Evolutionary conservation across 139 green algal genomes (phyloP), one percentile per base, ranked within the genome.

Genomic region (Monoraphidium neglectum): DNA sequence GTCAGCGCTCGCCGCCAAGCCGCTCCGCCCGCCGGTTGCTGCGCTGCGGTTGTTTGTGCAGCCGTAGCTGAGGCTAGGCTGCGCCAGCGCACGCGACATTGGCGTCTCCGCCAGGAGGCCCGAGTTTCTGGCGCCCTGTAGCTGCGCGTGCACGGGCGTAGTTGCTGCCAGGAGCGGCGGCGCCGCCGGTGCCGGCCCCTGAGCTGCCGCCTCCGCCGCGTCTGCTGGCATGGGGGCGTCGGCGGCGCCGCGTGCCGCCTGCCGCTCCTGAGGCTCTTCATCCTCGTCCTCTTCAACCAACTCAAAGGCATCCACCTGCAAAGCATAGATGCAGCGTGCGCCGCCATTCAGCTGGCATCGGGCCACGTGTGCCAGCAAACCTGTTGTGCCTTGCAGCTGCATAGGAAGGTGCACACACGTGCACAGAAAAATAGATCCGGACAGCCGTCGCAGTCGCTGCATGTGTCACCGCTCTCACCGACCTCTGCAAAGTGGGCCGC

Each of bases 291-390:
- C 87, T 37, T 84, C 83, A 24, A 68, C 49, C 60, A 92, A 72
- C 63, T 92, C 75, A 80, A 88, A 91, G 21, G 78, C 64, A 36
- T 92, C 87, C 40, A 92, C 85, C 82, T 92, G 62, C 21, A 47
- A 60, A 35, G 26, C 36, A 35, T 18, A 2, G 21, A 36, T 23
- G 4, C 37, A 57, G 64, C 40, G n/a, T 56, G 64, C n/a, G 35
- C 38, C 0, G 33, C 18, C 35, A 43, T 18, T 15, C 33, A 71
- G 37, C 32, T 23, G 43, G 21, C 6, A 35, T 30, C n/a, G n/a
- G n/a, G n/a, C n/a, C n/a, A 3, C 26, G 43, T 5, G 43, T 68
- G 32, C 13, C 61, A 49, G 16, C 32, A 47, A 23, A 46, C 18
- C 0, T 21, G 47, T 59, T 28, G 26, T 67, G 1, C n/a, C 4